Evolutionary conservation across 2,329 filamentous ascomycete species (phyloP), one percentile per base, ranked within the genome.

Genomic region (Microdochium trichocladiopsis): DNA sequence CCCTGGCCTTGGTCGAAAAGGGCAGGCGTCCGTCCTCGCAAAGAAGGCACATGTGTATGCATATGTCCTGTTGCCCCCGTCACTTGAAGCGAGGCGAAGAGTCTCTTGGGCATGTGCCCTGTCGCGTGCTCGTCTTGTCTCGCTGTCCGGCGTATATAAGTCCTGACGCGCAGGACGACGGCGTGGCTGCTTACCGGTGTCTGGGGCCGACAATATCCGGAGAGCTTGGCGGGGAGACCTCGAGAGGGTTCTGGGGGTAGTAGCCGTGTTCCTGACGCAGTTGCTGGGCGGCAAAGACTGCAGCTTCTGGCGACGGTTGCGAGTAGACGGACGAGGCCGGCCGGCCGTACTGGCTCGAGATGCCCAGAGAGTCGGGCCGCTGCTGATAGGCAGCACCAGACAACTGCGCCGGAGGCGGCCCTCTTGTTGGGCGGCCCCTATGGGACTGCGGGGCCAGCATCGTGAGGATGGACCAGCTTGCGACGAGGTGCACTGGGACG

Each of bases 261-360:
- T 57, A 54, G 3, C 53, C 52, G 47, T 60, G 52, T 49, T 58
- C 59, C 47, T 56, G 53, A 49, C 63, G 55, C n/a, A 62, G 50
- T 31, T 67, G 63, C 18, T 58, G 60, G 18, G 62, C 56, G 9
- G 66, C 62, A 51, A 70, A 69, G 45, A 57, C 61, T 14, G 66
- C 59, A 11, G 62, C 63, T 25, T 64, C 61, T 14, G 75, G 74
- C 55, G 74, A 80, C 47, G 72, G 75, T 63, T 80, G 76, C 47
- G 83, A 82, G 63, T 87, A 86, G 48, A 83, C 58, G 16, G 85
- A 86, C 28, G 84, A 86, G 6, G 72, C 58, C n/a, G 78, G 76
- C 41, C 77, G 76, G 56, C 68, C 60, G 55, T 62, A 70, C 51
- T 61, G 64, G 65, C 31, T 66, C 67, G 24, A 66, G 56, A 53